Base-by-base conservation (phyloP, 2,329 filamentous ascomycete species). In the Cladosporium sp. region DNA sequence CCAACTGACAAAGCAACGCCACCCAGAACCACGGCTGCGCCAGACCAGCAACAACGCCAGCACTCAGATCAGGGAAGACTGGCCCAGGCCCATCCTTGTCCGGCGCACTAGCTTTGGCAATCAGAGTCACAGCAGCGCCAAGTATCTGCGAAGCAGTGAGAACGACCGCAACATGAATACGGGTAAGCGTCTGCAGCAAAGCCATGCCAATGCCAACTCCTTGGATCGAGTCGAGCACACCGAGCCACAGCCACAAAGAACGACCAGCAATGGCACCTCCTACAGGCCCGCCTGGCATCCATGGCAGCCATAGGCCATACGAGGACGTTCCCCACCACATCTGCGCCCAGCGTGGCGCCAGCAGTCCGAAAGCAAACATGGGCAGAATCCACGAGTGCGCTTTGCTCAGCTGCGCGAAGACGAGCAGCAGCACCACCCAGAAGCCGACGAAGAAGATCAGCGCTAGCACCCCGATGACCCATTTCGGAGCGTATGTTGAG, bases 191-290 rank as follows among this genome's bases (percentile, higher is more conserved):
- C 64, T 85, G 82, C 39, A 87, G 71, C 6, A 88, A 73, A 50
- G 87, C 82, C 83, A 87, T 87, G 53, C 84, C 84, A 45, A 87
- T 79, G 2, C 85, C 84, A 1, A 87, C 80, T 25, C 84, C 83
- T 66, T 88, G 85, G 4, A 87, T 71, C 13, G 82, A 77, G 63
- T 88, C 85, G 4, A 87, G 74, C 3, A 86, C 78, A 34, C 85
- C 84, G 0, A 87, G 77, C 84, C 84, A 87, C 3, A 87, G 75
- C 84, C 85, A 87, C 3, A 87, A 69, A 51, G 76, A 74, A 25
- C 84, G 76, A 1, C 80, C 81, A 3, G 82, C 67, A 0, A 87
- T 67, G 0, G 84, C 81, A 2, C 79, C 76, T 2, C 78, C 74
- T 0, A 80, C 69, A 25, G 78, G 77, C 2, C 74, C 73, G 25